Evolutionary conservation across 2,329 filamentous ascomycete species (phyloP), one percentile per base, ranked within the genome.

Genomic region (Hypomyces rosellus): DNA sequence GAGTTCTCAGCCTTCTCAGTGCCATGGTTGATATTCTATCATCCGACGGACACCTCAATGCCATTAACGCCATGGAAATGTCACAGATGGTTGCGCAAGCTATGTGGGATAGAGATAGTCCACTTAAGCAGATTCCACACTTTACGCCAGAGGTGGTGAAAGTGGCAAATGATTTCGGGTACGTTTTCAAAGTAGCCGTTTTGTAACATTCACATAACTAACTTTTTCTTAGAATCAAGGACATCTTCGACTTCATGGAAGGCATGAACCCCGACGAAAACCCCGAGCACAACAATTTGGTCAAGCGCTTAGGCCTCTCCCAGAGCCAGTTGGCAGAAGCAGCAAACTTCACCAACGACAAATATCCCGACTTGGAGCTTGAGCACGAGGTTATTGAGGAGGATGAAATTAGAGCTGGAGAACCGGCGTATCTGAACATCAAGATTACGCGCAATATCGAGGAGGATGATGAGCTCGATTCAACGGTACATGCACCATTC

Each of bases 61-160:
- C 93, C 53, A 95, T 96, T 85, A 91, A 86, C 61, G 93, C 93
- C 25, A 99, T 99, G 92, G 93, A 99, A 68, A 89, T 99, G 81
- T 95, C 89, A 12, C 93, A 99, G 66, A 99, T 99, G 93, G 89
- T 95, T 48, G 91, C 99, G 3, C 93, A 99, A 71, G 91, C 87
- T 45, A 96, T 97, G 89, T 99, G 93, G 93, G 92, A 99, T 71
- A 87, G 91, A 51, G 93, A 99, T 68, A 95, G 88, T 61, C 91
- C 93, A 37, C 78, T 99, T 58, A 96, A 96, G 74, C 93, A 99
- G 70, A 96, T 99, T 63, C 93, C 93, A 59, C 89, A 97, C 73
- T 97, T 97, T 67, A 82, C 85, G 14, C 81, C 85, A 36, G 85
- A 92, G 54, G 85, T 87, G 46, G 85, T 97, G 59, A 87, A 92